Evolutionary conservation across 2,329 filamentous ascomycete species (phyloP), one percentile per base, ranked within the genome.

Genomic region (Coleophoma eucalyptorum): DNA sequence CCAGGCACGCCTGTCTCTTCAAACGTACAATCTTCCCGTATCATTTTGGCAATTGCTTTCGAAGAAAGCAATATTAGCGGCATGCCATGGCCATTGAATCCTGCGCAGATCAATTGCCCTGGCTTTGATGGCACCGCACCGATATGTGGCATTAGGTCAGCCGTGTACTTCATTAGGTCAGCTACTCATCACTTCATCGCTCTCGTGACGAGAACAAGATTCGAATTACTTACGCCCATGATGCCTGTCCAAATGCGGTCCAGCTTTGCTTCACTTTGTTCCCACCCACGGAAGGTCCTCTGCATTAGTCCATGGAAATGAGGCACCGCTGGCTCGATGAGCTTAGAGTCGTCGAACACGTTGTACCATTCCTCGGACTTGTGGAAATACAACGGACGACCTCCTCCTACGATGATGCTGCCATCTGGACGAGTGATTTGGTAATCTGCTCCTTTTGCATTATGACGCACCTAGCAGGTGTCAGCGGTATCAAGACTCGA

Each of bases 281-380:
- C 38, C 77, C 76, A 81, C 0, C 76, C 77, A 1, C 53, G 60
- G 49, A 78, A 79, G 44, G 69, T 68, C 5, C 67, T 61, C 52
- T 74, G 72, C 71, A 79, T 79, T 49, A 76, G 77, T 0, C 65
- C 65, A 19, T 73, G 65, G 53, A 77, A 80, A 58, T 79, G 74
- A 20, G 62, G 46, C 33, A 65, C 64, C 0, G 72, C 72, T 0
- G 63, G 54, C 3, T 69, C 66, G n/a, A 81, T 74, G 4, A 74
- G 56, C 4, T 62, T 65, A 5, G 67, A 64, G 56, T 81, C 78
- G 46, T 78, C 71, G 5, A 65, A 66, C 38, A 71, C 73, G n/a
- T 69, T 63, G 55, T 73, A 74, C 76, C 77, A 80, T 26, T 68
- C 57, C 5, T 65, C 50, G 7, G 38, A 56, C 11, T 72, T 54